Evolutionary conservation across 768 basidiomycete genomes (phyloP).

Genomic region (Termitomyces sp.): DNA sequence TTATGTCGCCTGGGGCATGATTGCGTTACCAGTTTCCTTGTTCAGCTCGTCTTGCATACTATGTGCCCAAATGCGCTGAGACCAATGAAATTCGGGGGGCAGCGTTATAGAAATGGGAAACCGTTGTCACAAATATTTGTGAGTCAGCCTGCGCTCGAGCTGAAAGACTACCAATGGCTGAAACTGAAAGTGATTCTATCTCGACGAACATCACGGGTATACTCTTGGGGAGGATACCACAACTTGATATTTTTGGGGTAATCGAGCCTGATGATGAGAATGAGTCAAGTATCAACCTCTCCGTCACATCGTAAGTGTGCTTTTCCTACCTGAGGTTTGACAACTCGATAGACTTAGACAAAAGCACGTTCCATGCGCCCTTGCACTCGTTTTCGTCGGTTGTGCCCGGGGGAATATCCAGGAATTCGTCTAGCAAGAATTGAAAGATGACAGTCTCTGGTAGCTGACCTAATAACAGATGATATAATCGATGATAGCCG

Average conservation of each 20-base stretch:
- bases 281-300: neutral
- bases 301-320: too few relatives aligned
- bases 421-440: neutral
- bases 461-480: too few relatives aligned
- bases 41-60: neutral
- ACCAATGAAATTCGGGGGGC: neutral
- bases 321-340: too few relatives aligned
- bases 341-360: neutral
- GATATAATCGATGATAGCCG: too few relatives aligned
- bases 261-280: too few relatives aligned
- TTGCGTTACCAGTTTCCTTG: neutral
- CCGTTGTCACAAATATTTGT: neutral
- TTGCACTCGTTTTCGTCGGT: neutral
- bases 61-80: neutral
- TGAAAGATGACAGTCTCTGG: neutral
- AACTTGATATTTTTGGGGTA: too few relatives aligned
- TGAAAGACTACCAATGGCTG: neutral
- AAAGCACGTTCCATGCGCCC: neutral
- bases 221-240: neutral
- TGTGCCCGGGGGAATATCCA: neutral
- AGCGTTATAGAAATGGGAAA: neutral
- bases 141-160: neutral
- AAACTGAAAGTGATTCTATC: neutral
- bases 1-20: too few relatives aligned
- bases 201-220: neutral